A percentile compares a stretch with the other conserved stretches of the same genome.
phyloP scores from a whole-genome alignment of 306 rosid genomes.

The Malus asiatica region DNA sequence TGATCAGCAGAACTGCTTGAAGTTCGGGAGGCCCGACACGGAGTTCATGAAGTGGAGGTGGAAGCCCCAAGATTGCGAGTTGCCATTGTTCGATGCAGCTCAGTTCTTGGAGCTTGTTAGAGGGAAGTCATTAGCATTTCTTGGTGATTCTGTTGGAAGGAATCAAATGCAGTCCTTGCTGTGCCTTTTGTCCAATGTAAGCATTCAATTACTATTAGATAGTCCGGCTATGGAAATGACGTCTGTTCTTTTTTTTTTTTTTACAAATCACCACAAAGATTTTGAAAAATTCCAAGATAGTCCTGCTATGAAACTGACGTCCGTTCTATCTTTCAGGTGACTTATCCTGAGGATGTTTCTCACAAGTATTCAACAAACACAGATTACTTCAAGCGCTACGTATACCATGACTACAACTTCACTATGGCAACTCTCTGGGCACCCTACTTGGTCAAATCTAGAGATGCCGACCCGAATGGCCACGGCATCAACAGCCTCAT shows the following conservation, averaged over 20 bases:
- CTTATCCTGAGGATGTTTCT: slow-evolving; percentile 56
- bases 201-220: not conserved
- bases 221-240: too few relatives aligned
- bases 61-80: slow-evolving; percentile 79
- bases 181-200: slow-evolving; percentile 58
- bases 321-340: slow-evolving; percentile 39
- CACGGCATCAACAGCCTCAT: slow-evolving; percentile 40
- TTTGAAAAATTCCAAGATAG: not conserved
- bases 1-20: slow-evolving; percentile 74
- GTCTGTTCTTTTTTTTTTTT: too few relatives aligned
- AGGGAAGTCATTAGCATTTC: slow-evolving; percentile 73
- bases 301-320: not conserved
- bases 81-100: slow-evolving; percentile 60
- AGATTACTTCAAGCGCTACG: slow-evolving; percentile 41
- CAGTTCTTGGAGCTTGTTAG: slow-evolving; percentile 57
- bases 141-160: slow-evolving; percentile 82
- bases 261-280: not conserved
- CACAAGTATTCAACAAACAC: slow-evolving; percentile 19
- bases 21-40: slow-evolving; percentile 63
- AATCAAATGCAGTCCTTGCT: slow-evolving; percentile 80
- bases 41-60: slow-evolving; percentile 79
- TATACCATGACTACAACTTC: slow-evolving; percentile 57
- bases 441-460: slow-evolving; percentile 53
- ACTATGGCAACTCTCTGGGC: slow-evolving; percentile 72
- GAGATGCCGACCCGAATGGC: slow-evolving; percentile 36